Percentiles rank a stretch among this genome's conserved stretches.
These are phyloP conservation scores for Suhomyces guaymorum DNA, from an alignment of 1,139 yeast species.

Conservation along the genomic window DNA sequence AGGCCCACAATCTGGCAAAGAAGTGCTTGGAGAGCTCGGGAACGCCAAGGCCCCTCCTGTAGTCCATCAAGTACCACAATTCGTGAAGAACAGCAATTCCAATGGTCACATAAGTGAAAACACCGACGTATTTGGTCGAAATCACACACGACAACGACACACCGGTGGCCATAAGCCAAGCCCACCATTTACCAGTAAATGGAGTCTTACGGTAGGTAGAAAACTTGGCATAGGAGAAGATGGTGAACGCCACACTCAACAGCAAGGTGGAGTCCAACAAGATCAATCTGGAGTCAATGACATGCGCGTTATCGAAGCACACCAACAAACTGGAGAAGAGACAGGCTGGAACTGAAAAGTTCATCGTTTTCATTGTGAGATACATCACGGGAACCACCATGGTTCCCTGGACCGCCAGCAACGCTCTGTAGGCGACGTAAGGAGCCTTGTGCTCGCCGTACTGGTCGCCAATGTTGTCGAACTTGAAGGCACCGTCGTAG, in stretches of 20 bases:
- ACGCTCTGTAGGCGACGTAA: constrained; percentile 79
- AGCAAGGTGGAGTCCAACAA: constrained; percentile 87
- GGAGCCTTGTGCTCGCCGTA: constrained; percentile 81
- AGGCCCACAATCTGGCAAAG: constrained; percentile 68
- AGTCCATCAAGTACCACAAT: constrained; percentile 82
- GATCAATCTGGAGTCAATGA: constrained; percentile 86
- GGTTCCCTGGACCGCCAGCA: constrained; percentile 82
- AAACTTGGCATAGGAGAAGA: constrained; percentile 77
- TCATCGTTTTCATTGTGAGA: constrained; percentile 78
- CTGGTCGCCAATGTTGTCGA: constrained; percentile 85
- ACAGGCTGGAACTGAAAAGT: constrained; percentile 78
- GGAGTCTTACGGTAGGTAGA: constrained; percentile 69
- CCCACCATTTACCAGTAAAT: constrained; percentile 76
- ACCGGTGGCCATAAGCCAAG: constrained; percentile 84
- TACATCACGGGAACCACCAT: constrained; percentile 81
- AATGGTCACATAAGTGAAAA: constrained; percentile 81
- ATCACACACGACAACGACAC: constrained; percentile 84
- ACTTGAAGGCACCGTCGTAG: constrained; percentile 86
- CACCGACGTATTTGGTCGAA: constrained; percentile 94
- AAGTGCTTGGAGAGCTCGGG: constrained; percentile 66
- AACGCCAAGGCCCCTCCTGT: constrained; percentile 65
- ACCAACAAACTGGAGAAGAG: constrained; percentile 77
- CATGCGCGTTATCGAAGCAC: constrained; percentile 87
- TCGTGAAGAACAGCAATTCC: constrained; percentile 86
- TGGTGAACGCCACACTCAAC: constrained; percentile 75